Evolutionary conservation across 2,329 filamentous ascomycete species (phyloP), one percentile per base, ranked within the genome.

Genomic region (Fusarium vanettenii): DNA sequence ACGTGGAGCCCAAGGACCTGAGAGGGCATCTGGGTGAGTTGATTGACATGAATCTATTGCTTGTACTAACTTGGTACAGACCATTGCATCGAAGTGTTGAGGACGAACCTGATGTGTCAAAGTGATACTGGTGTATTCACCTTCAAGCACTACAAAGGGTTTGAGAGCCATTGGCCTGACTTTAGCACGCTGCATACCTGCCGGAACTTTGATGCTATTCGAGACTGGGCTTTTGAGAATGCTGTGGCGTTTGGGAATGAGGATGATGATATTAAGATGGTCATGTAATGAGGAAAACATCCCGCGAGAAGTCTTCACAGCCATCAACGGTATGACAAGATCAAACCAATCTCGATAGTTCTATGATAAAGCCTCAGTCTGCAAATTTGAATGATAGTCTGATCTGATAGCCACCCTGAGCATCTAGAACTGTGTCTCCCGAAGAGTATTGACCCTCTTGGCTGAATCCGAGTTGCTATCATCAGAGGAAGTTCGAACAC

Each of bases 71-170:
- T 1, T 9, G 0, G 10, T 9, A 0, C 4, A 77, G 75, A 77
- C 3, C 75, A 77, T 41, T 77, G 75, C 37, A 76, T 77, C 16
- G 75, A 84, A 7, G 35, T 37, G 35, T 18, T 37, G 35, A 37
- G 35, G 35, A 83, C 87, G 72, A 88, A 87, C 52, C 81, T 89
- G 55, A 88, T 89, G 85, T 90, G 88, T 76, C 86, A 89, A 74
- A 84, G 85, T 52, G 88, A 90, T 67, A 82, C 89, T 72, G 87
- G 87, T 11, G 84, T 90, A 29, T 89, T 89, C 71, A 87, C 88
- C 2, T 89, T 89, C 79, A 84, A 87, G 68, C 81, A 82, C 70
- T 87, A 83, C 63, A 86, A 86, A 0, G 86, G 87, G 60, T 79
- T 83, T 64, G 83, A 85, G 67, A 84, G 87, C 52, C 86, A 87